Conservation (phyloP, 2,329 filamentous ascomycete genomes). For the Ascochyta fabae region DNA sequence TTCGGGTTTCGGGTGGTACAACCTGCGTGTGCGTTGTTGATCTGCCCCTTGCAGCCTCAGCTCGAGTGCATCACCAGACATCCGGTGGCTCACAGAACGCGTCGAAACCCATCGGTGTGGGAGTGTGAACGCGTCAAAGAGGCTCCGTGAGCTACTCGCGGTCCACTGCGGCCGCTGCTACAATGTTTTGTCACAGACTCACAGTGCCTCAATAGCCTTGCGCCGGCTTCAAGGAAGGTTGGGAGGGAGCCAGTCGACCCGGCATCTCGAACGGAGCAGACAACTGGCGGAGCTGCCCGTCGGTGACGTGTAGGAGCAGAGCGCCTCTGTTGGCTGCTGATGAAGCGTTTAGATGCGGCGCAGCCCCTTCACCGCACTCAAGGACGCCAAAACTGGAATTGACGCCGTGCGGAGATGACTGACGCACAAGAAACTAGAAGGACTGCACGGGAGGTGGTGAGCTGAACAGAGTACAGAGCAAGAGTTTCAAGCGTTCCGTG, state of each 20-base stretch:
- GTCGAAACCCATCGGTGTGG: neutral
- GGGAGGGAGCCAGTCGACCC: too few relatives aligned
- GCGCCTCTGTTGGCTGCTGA: neutral
- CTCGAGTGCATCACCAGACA: neutral
- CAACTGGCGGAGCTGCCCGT: too few relatives aligned
- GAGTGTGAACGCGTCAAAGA: neutral
- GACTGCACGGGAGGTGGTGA: neutral
- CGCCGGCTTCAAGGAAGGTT: too few relatives aligned
- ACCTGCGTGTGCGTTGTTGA: neutral
- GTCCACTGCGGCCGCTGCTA: neutral
- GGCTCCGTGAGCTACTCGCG: neutral
- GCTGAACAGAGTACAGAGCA: neutral
- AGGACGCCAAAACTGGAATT: neutral
- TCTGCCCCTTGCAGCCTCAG: slow-evolving; percentile 5
- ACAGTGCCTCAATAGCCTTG: neutral
- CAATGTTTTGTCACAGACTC: neutral
- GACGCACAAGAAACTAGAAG: neutral
- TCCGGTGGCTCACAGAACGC: neutral
- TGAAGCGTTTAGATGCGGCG: neutral
- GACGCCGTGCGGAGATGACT: too few relatives aligned
- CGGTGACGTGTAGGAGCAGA: too few relatives aligned
- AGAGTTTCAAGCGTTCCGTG: slow-evolving; percentile 11
- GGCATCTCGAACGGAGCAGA: too few relatives aligned
- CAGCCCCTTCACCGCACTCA: neutral
- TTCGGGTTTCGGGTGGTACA: neutral